These are phyloP conservation scores for Scutellaria barbata DNA, from an alignment of 257 asterid genomes.

Conservation along the genomic window DNA sequence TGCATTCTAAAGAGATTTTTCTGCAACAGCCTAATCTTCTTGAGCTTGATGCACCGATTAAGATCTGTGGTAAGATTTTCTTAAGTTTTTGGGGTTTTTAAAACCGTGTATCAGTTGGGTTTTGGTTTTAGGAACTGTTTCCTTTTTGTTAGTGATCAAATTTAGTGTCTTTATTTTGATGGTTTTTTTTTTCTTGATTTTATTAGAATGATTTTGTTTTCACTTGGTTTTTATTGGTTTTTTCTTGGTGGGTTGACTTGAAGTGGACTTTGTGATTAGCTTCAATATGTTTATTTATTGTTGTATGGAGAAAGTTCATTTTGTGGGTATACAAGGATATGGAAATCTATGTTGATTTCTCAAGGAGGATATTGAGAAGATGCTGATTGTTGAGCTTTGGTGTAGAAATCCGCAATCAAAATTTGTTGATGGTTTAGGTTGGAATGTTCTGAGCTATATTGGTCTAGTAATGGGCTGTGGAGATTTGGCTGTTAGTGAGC, in stretches of 20 bases:
- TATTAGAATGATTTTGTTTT: not conserved
- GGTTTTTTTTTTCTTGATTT: not conserved
- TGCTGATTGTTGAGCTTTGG: not conserved
- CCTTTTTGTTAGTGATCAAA: not conserved
- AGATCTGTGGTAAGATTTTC: constrained; percentile 68
- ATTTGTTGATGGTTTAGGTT: constrained; percentile 5
- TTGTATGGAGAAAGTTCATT: not conserved
- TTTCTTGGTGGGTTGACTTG: constrained; percentile 35
- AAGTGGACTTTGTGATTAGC: not conserved
- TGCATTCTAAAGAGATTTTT: constrained; percentile 71
- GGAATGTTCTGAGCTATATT: not conserved
- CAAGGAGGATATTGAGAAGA: not conserved
- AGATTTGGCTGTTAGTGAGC: no score
- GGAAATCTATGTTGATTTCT: not conserved
- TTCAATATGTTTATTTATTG: constrained; percentile 23
- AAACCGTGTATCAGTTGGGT: not conserved
- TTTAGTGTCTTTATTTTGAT: not conserved
- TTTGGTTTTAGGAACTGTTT: not conserved
- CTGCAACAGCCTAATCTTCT: constrained; percentile 85
- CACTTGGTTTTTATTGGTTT: not conserved
- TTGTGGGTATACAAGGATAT: not conserved
- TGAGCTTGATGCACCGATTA: constrained; percentile 88
- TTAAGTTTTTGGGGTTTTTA: not conserved
- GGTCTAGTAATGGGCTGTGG: not conserved
- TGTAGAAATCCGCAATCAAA: not conserved